phyloP scores from a whole-genome alignment of 192 early-diverging fungal species.

The Coemansia sp. region DNA sequence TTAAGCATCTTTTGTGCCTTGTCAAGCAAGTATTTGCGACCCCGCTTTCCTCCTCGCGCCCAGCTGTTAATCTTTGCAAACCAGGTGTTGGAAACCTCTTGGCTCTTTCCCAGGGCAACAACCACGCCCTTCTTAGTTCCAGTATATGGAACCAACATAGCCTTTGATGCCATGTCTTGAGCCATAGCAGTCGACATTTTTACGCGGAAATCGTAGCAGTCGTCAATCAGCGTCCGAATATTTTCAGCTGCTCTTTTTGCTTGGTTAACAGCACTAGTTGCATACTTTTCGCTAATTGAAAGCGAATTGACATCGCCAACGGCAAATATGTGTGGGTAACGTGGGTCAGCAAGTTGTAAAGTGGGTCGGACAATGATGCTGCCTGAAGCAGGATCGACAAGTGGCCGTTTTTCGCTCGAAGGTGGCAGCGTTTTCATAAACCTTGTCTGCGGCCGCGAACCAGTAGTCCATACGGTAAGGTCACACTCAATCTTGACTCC shows the following conservation, averaged over 20 bases:
- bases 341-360: constrained; percentile 44
- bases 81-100: constrained; percentile 23
- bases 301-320: constrained; percentile 56
- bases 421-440: constrained; percentile 49
- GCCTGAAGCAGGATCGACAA: constrained; percentile 39
- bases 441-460: constrained; percentile 48
- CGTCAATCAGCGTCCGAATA: constrained; percentile 35
- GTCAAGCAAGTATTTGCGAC: constrained; percentile 38
- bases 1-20: constrained; percentile 39
- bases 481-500: constrained; percentile 57
- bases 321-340: constrained; percentile 58
- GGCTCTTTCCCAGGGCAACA: constrained; percentile 34
- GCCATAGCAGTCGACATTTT: constrained; percentile 37
- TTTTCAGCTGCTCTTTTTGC: constrained; percentile 33
- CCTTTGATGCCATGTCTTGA: constrained; percentile 14
- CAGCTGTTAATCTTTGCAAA: constrained; percentile 26
- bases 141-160: constrained; percentile 15
- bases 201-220: constrained; percentile 35
- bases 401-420: constrained; percentile 19
- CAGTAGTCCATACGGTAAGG: constrained; percentile 55
- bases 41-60: constrained; percentile 24
- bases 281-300: constrained; percentile 43
- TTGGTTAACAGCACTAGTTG: constrained; percentile 36
- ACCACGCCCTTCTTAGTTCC: constrained; percentile 19
- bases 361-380: constrained; percentile 54